phyloP scores from a whole-genome alignment of 257 asterid genomes.

The Capsicum chinense region DNA sequence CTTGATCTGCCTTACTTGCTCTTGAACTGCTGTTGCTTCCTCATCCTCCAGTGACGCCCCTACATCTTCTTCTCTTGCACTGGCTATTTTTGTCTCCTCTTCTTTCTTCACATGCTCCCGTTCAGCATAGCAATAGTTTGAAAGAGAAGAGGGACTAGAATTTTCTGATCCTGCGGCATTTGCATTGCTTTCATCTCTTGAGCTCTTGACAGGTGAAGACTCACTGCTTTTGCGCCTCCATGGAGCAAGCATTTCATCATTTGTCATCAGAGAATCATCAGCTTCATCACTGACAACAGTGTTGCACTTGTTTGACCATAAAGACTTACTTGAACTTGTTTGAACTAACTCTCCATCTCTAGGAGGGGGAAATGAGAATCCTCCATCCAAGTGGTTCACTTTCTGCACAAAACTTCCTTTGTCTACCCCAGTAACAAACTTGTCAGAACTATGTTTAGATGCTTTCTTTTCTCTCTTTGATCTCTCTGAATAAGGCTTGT shows the following conservation, averaged over 20 bases:
- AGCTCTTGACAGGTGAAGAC: constrained; percentile 70
- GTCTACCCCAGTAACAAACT: constrained; percentile 49
- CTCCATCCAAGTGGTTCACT: constrained; percentile 62
- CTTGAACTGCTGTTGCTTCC: constrained; percentile 96
- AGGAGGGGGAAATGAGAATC: constrained; percentile 96
- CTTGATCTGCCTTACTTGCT: constrained; percentile 95
- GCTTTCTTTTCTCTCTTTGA: constrained; percentile 52
- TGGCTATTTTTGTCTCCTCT: constrained; percentile 49
- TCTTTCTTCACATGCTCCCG: constrained; percentile 59
- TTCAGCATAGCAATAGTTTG: constrained; percentile 72
- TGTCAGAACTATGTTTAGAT: constrained; percentile 55
- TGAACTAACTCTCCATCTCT: constrained; percentile 68
- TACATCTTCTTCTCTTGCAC: constrained; percentile 65
- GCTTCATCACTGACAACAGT: constrained; percentile 56
- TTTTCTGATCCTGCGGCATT: constrained; percentile 65
- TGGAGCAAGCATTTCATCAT: constrained; percentile 67
- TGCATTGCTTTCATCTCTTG: constrained; percentile 62
- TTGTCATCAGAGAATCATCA: constrained; percentile 51
- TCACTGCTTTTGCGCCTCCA: constrained; percentile 78
- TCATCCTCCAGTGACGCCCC: constrained; percentile 79
- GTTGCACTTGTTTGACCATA: constrained; percentile 72
- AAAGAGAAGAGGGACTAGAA: constrained; percentile 84
- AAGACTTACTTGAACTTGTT: constrained; percentile 57
- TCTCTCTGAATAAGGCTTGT: constrained; percentile 50
- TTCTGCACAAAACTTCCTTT: constrained; percentile 48